These are phyloP conservation scores for Zostera marina DNA, from an alignment of 116 monocot species.

Conservation along the genomic window DNA sequence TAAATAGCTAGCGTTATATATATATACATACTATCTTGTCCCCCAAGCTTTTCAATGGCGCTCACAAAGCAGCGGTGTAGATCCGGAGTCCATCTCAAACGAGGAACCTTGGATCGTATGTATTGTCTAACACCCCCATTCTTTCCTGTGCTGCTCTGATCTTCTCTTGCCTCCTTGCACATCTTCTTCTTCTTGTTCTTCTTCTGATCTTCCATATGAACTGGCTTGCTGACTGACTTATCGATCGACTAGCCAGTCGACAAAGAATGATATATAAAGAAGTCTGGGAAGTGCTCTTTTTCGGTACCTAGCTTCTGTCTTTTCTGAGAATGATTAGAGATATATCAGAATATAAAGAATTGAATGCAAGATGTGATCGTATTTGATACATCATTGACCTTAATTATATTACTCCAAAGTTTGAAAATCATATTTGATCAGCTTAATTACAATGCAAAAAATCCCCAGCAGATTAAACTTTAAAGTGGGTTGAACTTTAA, in stretches of 20 bases:
- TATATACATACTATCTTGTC: conserved; percentile 49
- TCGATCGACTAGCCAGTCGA: not conserved
- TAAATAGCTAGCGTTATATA: too few relatives aligned
- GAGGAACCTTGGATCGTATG: conserved; percentile 85
- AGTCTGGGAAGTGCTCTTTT: too few relatives aligned
- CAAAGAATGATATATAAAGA: conserved; percentile 5
- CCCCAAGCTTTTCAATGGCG: conserved; percentile 91
- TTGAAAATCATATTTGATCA: too few relatives aligned
- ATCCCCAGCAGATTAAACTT: too few relatives aligned
- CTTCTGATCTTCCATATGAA: too few relatives aligned
- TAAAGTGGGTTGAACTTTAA: not conserved
- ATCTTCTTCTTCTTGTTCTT: not conserved
- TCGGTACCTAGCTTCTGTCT: too few relatives aligned
- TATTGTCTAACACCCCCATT: conserved; percentile 81
- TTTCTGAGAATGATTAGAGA: too few relatives aligned
- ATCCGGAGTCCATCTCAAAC: conserved; percentile 93
- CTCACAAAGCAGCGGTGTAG: conserved; percentile 77
- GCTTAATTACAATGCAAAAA: too few relatives aligned
- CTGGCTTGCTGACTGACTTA: too few relatives aligned
- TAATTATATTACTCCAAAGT: not conserved
- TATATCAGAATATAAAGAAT: not conserved
- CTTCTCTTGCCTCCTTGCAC: not conserved
- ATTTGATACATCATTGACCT: too few relatives aligned
- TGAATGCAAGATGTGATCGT: not conserved
- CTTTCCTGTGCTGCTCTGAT: conserved; percentile 11